These are phyloP conservation scores for Citrullus amarus DNA, from an alignment of 306 rosid genomes.

Conservation along the genomic window DNA sequence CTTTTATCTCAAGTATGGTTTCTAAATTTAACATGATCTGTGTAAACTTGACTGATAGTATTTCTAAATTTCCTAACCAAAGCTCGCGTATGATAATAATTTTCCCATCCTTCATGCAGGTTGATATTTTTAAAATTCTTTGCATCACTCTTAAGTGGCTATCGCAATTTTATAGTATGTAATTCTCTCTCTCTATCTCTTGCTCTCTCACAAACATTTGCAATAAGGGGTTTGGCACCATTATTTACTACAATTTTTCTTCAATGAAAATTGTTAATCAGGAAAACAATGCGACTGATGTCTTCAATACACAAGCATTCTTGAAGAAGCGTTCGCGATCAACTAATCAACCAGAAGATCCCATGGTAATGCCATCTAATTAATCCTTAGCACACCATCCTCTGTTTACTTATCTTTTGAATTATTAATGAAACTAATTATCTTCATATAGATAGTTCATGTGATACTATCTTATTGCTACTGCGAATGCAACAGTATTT, in stretches of 20 bases:
- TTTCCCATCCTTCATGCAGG: constrained; percentile 41
- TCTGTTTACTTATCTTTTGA: neutral
- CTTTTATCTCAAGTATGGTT: neutral
- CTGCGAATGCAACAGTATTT: neutral
- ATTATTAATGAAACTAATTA: neutral
- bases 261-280: constrained; percentile 11
- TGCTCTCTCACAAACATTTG: neutral
- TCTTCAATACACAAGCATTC: constrained; percentile 84
- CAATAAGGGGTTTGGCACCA: neutral
- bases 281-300: constrained; percentile 71
- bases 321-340: constrained; percentile 81
- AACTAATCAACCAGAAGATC: constrained; percentile 76
- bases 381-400: neutral
- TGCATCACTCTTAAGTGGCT: constrained; percentile 89
- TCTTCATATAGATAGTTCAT: neutral
- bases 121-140: constrained; percentile 86
- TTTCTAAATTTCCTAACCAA: neutral
- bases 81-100: neutral
- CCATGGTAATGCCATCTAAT: constrained; percentile 56
- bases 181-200: neutral
- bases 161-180: constrained; percentile 90
- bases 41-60: neutral
- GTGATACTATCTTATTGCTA: neutral
- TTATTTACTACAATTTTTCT: constrained; percentile 16
- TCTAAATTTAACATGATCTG: neutral